Evolutionary conservation across 768 basidiomycete genomes (phyloP).

Genomic region (Leccinellum luteum): DNA sequence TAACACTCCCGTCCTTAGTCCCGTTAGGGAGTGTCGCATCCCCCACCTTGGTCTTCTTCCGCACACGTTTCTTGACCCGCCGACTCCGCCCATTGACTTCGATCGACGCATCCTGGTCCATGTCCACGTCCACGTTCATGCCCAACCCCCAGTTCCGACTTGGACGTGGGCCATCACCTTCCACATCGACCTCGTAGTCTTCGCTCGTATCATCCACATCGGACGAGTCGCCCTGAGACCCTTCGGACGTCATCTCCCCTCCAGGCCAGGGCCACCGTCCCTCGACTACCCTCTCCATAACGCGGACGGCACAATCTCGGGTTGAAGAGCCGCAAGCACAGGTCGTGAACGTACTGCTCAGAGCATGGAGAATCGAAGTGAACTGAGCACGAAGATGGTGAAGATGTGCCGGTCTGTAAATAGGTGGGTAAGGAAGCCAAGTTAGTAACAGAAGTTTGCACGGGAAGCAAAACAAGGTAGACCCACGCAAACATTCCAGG

Average conservation of each 20-base stretch:
- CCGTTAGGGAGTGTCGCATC: constrained; percentile 27
- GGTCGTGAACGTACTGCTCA: constrained; percentile 68
- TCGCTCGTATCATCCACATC: constrained; percentile 15
- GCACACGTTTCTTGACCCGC: constrained; percentile 17
- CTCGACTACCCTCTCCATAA: constrained; percentile 67
- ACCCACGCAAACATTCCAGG: constrained; percentile 60
- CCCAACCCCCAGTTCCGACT: constrained; percentile 19
- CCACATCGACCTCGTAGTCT: constrained; percentile 22
- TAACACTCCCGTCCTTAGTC: neutral
- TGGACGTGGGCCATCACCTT: constrained; percentile 17
- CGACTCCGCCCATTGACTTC: constrained; percentile 5
- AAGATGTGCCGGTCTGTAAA: constrained; percentile 44
- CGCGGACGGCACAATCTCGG: constrained; percentile 58
- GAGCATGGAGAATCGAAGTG: constrained; percentile 65
- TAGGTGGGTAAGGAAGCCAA: neutral
- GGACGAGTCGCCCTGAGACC: constrained; percentile 20
- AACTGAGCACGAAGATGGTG: constrained; percentile 61
- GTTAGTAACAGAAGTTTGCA: constrained; percentile 8
- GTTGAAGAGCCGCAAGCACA: constrained; percentile 69
- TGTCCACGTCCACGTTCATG: constrained; percentile 25
- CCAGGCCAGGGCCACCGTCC: constrained; percentile 31
- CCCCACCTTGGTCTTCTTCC: constrained; percentile 21
- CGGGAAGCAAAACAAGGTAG: neutral
- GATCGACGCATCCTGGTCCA: constrained; percentile 16
- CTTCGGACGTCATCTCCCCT: constrained; percentile 26